Evolutionary conservation across 345 rosid species (phyloP), one percentile per base, ranked within the genome.

Genomic region (Dipteronia dyeriana): DNA sequence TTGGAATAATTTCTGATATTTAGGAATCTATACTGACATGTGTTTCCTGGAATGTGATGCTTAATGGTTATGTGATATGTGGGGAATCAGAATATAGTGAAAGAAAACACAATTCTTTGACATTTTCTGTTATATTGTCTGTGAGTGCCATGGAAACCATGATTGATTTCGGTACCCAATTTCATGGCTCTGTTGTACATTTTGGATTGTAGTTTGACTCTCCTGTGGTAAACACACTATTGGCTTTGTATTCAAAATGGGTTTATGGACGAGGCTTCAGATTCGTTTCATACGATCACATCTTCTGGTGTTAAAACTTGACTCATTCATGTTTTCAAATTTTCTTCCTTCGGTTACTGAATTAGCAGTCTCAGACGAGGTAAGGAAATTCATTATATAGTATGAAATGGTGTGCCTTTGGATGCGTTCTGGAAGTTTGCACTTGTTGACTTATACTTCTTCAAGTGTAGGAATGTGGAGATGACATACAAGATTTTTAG

Each of bases 1-100:
- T n/a, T n/a, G n/a, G n/a, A n/a, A n/a, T n/a, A n/a, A n/a, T n/a
- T n/a, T n/a, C n/a, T n/a, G n/a, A n/a, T n/a, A n/a, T n/a, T n/a
- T n/a, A n/a, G n/a, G n/a, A n/a, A n/a, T n/a, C n/a, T n/a, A n/a
- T n/a, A n/a, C n/a, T n/a, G n/a, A n/a, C n/a, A n/a, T n/a, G n/a
- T n/a, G n/a, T n/a, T n/a, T n/a, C n/a, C n/a, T 94, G 97, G 92
- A 94, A 94, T 79, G 98, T 88, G 72, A 92, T 94, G 97, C 85
- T 92, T 75, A 81, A 86, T 70, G 97, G 94, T 1, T 88, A 83
- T 78, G 83, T 81, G 60, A 87, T 84, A 54, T 84, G 80, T 75
- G 87, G 85, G 76, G 88, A 81, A 76, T 80, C 29, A 0, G 77
- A 63, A 75, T 82, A 84, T 31, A 82, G 81, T 63, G 79, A 75